Evolutionary conservation across 176 grass and related monocot species (phyloP).

Genomic region (Phoenix roebelenii): DNA sequence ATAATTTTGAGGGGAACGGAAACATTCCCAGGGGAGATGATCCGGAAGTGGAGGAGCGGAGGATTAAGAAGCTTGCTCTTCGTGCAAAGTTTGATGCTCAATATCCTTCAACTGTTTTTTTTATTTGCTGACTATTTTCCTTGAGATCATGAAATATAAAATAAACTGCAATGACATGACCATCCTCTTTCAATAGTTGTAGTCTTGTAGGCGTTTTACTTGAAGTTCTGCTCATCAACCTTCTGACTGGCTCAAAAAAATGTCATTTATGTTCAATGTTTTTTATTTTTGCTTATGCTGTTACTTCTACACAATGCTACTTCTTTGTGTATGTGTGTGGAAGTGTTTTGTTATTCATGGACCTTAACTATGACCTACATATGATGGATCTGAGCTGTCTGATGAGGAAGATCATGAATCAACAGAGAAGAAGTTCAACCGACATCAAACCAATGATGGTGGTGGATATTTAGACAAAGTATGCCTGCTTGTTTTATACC

Average conservation of each 20-base stretch:
- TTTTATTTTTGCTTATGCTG: background rate
- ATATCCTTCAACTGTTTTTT: conserved; percentile 54
- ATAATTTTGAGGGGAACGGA: conserved; percentile 25
- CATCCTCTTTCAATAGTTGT: too few species aligned
- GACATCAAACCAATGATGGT: conserved; percentile 44
- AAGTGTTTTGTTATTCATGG: conserved; percentile 1
- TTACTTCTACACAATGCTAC: background rate
- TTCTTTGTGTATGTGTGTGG: background rate
- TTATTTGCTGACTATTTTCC: conserved; percentile 1
- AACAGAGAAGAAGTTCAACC: conserved; percentile 44
- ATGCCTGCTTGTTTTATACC: conserved; percentile 4
- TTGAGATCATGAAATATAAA: background rate
- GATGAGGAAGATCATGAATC: conserved; percentile 44
- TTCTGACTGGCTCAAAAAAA: too few species aligned
- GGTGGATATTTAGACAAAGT: conserved; percentile 82
- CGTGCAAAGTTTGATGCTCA: conserved; percentile 76
- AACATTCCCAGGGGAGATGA: conserved; percentile 27
- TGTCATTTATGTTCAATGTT: background rate
- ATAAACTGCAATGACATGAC: too few species aligned
- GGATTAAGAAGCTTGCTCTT: conserved; percentile 76
- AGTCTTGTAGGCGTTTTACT: too few species aligned
- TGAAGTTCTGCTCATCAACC: too few species aligned
- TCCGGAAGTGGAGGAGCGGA: conserved; percentile 55
- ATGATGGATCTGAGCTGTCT: conserved; percentile 58
- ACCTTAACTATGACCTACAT: conserved; percentile 73